Evolutionary conservation across 495 filamentous ascomycete genomes (phyloP).

Genomic region (Neurospora africana): DNA sequence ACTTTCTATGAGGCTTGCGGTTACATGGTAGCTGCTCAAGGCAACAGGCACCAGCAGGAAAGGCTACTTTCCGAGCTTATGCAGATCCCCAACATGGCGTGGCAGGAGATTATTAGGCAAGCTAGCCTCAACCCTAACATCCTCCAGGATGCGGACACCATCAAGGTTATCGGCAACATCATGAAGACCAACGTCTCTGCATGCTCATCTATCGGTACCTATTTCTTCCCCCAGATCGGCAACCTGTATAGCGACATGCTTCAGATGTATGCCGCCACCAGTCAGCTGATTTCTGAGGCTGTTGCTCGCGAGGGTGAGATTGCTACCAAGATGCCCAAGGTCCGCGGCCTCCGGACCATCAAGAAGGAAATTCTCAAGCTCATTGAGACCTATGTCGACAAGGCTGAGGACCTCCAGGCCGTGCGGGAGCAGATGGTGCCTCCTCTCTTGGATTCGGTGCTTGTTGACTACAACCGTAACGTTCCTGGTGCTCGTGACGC

Average conservation of each 20-base stretch:
- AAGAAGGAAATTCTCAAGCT: constrained; percentile 99
- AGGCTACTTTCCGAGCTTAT: constrained; percentile 86
- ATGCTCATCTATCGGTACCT: constrained; percentile 87
- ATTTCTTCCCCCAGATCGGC: constrained; percentile 98
- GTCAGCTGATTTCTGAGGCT: constrained; percentile 84
- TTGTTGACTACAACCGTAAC: constrained; percentile 94
- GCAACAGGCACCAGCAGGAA: constrained; percentile 83
- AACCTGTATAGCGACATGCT: constrained; percentile 98
- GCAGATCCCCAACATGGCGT: constrained; percentile 83
- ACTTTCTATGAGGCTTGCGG: constrained; percentile 99
- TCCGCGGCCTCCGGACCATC: constrained; percentile 89
- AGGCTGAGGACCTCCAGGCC: constrained; percentile 91
- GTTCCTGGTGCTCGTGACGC: constrained; percentile 93
- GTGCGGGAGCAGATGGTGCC: constrained; percentile 88
- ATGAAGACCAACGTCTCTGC: constrained; percentile 99
- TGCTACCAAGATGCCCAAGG: constrained; percentile 95
- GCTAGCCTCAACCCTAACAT: constrained; percentile 73
- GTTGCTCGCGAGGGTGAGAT: constrained; percentile 83
- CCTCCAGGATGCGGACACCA: constrained; percentile 83
- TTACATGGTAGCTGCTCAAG: constrained; percentile 97
- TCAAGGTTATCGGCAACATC: constrained; percentile 97
- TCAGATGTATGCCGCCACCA: constrained; percentile 96
- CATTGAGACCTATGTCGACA: constrained; percentile 94
- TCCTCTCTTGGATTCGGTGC: constrained; percentile 87
- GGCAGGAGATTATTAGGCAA: constrained; percentile 82